phyloP scores from a whole-genome alignment of 2,329 filamentous ascomycete species.

The Diaporthe citrichinensis region DNA sequence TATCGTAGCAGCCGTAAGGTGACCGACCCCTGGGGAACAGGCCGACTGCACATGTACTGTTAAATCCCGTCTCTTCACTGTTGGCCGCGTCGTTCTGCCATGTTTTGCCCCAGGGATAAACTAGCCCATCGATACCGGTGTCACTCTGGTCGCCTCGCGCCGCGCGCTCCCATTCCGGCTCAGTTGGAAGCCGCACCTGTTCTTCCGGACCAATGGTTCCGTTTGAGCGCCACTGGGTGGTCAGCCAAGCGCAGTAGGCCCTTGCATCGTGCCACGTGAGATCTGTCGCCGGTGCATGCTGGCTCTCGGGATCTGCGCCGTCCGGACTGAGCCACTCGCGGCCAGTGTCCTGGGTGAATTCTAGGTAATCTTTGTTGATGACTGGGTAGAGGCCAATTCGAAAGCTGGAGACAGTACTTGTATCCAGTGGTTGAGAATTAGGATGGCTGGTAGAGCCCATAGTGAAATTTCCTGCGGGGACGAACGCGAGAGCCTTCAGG shows the following conservation, averaged over 20 bases:
- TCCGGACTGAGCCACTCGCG: background rate
- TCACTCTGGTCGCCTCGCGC: background rate
- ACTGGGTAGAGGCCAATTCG: background rate
- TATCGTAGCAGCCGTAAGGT: background rate
- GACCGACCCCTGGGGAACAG: background rate
- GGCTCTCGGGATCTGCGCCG: background rate
- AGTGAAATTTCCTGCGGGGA: background rate
- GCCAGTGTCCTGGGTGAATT: background rate
- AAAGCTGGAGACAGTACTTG: background rate
- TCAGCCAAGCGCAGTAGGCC: background rate
- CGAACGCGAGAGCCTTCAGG: background rate
- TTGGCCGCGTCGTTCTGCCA: background rate
- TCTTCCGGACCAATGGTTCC: background rate
- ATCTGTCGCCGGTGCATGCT: background rate
- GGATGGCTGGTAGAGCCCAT: background rate
- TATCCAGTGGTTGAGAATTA: background rate
- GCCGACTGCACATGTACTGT: background rate
- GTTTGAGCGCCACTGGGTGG: background rate
- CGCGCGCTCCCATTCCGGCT: background rate
- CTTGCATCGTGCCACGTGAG: conserved; percentile 2
- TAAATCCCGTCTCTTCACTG: background rate
- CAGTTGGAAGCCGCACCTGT: background rate
- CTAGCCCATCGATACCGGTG: background rate
- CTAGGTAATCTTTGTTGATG: background rate
- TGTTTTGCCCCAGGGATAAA: background rate